Percentiles rank a stretch among this genome's conserved stretches.
phyloP scores from a whole-genome alignment of 345 rosid species.

The Syzygium grande region DNA sequence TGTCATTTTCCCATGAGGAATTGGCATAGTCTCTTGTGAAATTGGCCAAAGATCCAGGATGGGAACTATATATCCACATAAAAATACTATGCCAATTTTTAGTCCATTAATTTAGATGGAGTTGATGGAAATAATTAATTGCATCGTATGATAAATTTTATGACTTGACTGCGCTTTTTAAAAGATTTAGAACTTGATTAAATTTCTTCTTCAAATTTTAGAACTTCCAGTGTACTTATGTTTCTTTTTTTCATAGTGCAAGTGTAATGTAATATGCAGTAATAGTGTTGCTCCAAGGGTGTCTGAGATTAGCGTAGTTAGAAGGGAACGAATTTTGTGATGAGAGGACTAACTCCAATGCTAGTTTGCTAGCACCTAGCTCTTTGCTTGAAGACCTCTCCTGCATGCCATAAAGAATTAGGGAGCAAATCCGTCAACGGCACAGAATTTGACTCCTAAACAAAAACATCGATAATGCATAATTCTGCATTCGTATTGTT shows the following conservation, averaged over 20 bases:
- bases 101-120: not conserved
- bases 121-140: not conserved
- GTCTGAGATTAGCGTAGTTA: not conserved
- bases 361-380: not conserved
- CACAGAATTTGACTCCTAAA: not conserved
- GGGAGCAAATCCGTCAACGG: not conserved
- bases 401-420: not conserved
- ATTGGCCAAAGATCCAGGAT: not conserved
- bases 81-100: rapidly evolving
- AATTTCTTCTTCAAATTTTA: not conserved
- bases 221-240: too few relatives aligned
- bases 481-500: not conserved
- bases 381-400: not conserved
- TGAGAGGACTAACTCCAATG: not conserved
- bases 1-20: not conserved
- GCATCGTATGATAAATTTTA: not conserved
- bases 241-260: not conserved
- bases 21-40: not conserved
- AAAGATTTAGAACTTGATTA: not conserved
- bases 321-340: not conserved
- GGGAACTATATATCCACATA: not conserved
- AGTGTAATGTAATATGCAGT: not conserved
- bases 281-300: not conserved
- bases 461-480: not conserved
- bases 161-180: not conserved